Base-by-base conservation (phyloP, 2,329 filamentous ascomycete species). In the Aspergillus unguis region DNA sequence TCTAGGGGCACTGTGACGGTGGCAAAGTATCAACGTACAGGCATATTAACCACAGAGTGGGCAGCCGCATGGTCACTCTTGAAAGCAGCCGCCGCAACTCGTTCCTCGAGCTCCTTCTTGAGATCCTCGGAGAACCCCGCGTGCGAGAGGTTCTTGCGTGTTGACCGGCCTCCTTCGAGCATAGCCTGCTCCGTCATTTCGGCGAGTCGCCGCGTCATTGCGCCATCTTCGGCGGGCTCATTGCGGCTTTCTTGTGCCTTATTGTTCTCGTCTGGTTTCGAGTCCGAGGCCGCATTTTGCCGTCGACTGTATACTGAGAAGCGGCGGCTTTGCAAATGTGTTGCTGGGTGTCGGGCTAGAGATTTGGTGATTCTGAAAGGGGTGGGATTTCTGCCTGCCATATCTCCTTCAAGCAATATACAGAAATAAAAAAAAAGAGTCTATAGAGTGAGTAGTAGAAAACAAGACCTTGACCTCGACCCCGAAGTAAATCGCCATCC, bases 61-160 rank as follows among this genome's bases (percentile, higher is more conserved):
- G 80, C 79, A 54, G 69, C 71, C 37, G 79, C 73, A 70, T 83
- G 68, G 23, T 83, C 75, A 53, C 70, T 79, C 38, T 71, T 74
- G 60, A 85, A 84, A 31, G 74, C 74, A n/a, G 80, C 76, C 46
- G 74, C 75, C 2, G 80, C 78, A 50, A 86, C 80, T 53, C 80
- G 77, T 58, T 83, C 80, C 67, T 85, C 80, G 8, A 86, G 69
- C 61, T 79, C 70, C 50, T 69, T 71, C 66, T 81, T 83, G 58
- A 86, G 66, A 4, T 85, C 81, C 46, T 84, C 80, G 54, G 80
- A 83, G 69, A 86, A 86, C 44, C 81, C 82, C 28, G 80, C 81
- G 57, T 85, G 80, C 60, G 80, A 72, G n/a, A 86, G 74, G 44
- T 80, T 80, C 60, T 78, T 83, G 43, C 70, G 74, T 31, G 81